Evolutionary conservation across 2,329 filamentous ascomycete genomes (phyloP), one percentile per base, ranked within the genome.

Genomic region (Sporothrix sp.): DNA sequence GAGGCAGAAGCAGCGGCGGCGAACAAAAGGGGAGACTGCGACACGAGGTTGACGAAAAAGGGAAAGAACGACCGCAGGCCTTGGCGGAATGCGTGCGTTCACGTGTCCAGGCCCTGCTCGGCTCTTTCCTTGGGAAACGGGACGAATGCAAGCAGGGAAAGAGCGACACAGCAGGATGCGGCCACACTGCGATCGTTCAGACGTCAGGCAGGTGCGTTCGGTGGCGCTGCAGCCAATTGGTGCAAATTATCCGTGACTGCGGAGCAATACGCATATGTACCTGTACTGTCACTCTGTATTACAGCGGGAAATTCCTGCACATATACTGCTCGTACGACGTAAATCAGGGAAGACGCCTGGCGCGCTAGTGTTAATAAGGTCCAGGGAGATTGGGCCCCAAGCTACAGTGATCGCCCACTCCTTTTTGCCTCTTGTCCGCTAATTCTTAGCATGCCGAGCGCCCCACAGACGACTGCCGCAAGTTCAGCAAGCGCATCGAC

Each of bases 291-390:
- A n/a, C n/a, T n/a, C n/a, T n/a, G n/a, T n/a, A n/a, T n/a, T n/a
- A n/a, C n/a, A n/a, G n/a, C n/a, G n/a, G n/a, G n/a, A n/a, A n/a
- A n/a, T n/a, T n/a, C n/a, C n/a, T n/a, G n/a, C n/a, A n/a, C n/a
- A n/a, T n/a, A n/a, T n/a, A n/a, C n/a, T n/a, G n/a, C n/a, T n/a
- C n/a, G n/a, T n/a, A n/a, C n/a, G n/a, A n/a, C n/a, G n/a, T n/a
- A 45, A 23, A 45, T 16, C 43, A 45, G 43, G 43, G 43, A 45
- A 45, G 43, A 30, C 30, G 20, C 18, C 30, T 25, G 43, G 14
- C 30, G 30, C 43, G 33, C 30, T 35, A 45, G 33, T 13, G 20
- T 5, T 35, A 33, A 23, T 21, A 9, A 30, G 27, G 25, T 28
- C 16, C 18, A 23, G 10, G n/a, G 23, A 42, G 16, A 18, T 18